Base-by-base conservation (phyloP, 2,329 filamentous ascomycete genomes). In the Blastomyces silverae region DNA sequence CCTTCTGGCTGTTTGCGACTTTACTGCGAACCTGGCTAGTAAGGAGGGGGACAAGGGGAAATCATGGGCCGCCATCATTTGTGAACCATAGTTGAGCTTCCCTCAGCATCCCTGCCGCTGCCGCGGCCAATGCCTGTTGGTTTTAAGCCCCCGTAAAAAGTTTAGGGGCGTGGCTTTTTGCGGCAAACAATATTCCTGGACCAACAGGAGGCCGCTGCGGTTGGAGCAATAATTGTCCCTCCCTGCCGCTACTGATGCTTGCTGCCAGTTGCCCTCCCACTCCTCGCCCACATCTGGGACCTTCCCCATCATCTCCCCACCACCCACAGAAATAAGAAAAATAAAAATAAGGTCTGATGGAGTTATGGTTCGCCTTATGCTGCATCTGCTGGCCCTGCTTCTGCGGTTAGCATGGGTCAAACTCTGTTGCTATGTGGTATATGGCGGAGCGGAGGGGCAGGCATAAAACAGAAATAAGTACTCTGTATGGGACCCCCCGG, bases 21-120 rank as follows among this genome's bases (percentile, higher is more conserved):
- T 28, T 50, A 37, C 25, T 61, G 58, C 58, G 58, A 61, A 61
- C 42, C n/a, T 28, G 25, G 58, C 39, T 61, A 50, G 58, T 7
- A 15, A 48, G 25, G n/a, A 22, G 22, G 37, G 56, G 5, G 56
- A 37, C 13, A 4, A 58, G 22, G 34, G 56, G 53, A 6, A n/a
- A 25, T 58, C 56, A 22, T 58, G 56, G 56, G 22, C 56, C 56
- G n/a, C 56, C 56, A 61, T 61, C 44, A 46, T 48, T 50, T 48
- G 58, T 61, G 58, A 61, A 61, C 58, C 58, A 61, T 50, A 61
- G 58, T 61, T 61, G 42, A 22, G 58, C 15, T 31, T 61, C 58
- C 44, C 57, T 28, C 58, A 61, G n/a, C 58, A 61, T 50, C 58
- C 44, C 58, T 61, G 58, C 44, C 42, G 58, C 44, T 17, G 58